Evolutionary conservation across 768 basidiomycete species (phyloP), one percentile per base, ranked within the genome.

Genomic region (Leccinellum rugosiceps): DNA sequence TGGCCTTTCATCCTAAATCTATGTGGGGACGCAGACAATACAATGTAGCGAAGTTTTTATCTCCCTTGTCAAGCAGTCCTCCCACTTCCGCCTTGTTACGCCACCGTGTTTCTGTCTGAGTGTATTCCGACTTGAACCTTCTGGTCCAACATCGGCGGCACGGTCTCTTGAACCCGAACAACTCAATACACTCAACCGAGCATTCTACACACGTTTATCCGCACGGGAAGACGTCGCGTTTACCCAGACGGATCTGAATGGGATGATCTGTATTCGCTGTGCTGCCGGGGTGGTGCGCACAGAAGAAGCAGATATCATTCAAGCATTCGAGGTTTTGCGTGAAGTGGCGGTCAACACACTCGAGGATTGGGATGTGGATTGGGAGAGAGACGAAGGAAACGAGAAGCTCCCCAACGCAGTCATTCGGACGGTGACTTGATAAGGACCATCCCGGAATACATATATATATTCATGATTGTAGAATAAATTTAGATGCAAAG

Each of bases 271-370:
- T 31, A n/a, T n/a, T n/a, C n/a, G n/a, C n/a, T n/a, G n/a, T n/a
- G 90, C 87, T 1, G 78, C 94, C 21, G 94, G 94, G 0, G 83
- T 88, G 2, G 75, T 80, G 41, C 74, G 81, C n/a, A 94, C 93
- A 5, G 78, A 80, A 41, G 80, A 83, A 66, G 66, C 66, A 13
- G 87, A 95, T 68, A 79, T 96, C 6, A 67, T 75, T 32, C 63
- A 69, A 7, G 88, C 87, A 0, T 93, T 82, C 76, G 74, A 75
- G 5, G 66, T 84, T 30, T 67, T 95, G 19, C 70, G 76, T 35
- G 75, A 80, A 58, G 88, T 87, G 61, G 90, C 84, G 0, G 64
- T 72, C 46, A 62, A 64, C n/a, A 74, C 80, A 0, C 56, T 88
- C 19, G 61, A 75, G 57, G 71, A 66, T 34, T 84, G 79, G 81